phyloP scores from a whole-genome alignment of 306 rosid genomes.

The Prunus persica region DNA sequence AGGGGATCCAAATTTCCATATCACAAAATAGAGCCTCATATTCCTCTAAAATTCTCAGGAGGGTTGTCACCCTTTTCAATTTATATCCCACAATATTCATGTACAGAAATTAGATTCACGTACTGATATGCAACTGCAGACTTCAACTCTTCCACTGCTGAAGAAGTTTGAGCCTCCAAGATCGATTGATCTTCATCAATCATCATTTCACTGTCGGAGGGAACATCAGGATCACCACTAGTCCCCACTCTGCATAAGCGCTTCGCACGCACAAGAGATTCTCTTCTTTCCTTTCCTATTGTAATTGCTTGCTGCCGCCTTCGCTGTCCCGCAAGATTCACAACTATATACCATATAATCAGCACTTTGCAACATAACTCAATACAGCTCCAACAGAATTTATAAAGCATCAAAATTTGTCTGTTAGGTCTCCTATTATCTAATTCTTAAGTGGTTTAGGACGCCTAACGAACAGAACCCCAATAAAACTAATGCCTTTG shows the following conservation, averaged over 20 bases:
- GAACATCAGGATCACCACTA: constrained; percentile 31
- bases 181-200: constrained; percentile 70
- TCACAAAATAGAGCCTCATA: background rate
- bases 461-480: background rate
- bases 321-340: constrained; percentile 61
- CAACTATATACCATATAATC: constrained; percentile 49
- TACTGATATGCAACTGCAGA: constrained; percentile 68
- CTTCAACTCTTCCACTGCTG: constrained; percentile 74
- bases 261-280: constrained; percentile 74
- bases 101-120: constrained; percentile 23
- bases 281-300: constrained; percentile 82
- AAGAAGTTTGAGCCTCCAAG: constrained; percentile 76
- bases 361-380: constrained; percentile 12
- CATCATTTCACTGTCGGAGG: constrained; percentile 57
- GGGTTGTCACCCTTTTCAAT: background rate
- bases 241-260: constrained; percentile 71
- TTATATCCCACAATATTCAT: background rate
- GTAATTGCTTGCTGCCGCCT: constrained; percentile 71
- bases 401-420: background rate
- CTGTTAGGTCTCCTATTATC: background rate
- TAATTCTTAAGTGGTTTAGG: background rate
- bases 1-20: background rate
- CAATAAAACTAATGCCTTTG: background rate
- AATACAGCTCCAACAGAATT: background rate
- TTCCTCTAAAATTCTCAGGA: background rate